phyloP scores from a whole-genome alignment of 2,329 filamentous ascomycete species.

The Aspergillus piperis region DNA sequence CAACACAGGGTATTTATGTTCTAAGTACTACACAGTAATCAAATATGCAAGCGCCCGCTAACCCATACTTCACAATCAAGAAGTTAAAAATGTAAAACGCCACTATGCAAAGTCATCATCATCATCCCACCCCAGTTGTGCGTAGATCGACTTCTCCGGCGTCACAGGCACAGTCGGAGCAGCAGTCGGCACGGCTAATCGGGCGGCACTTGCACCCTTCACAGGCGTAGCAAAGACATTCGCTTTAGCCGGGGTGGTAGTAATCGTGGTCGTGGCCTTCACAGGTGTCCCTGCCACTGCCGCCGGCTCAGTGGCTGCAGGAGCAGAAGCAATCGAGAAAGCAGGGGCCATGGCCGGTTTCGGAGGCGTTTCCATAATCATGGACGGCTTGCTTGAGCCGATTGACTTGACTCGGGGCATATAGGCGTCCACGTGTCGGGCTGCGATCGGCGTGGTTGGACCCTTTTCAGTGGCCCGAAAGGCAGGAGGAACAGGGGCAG shows the following conservation, averaged over 20 bases:
- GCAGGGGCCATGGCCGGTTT: constrained; percentile 5
- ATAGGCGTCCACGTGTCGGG: constrained; percentile 22
- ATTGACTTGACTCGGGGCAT: constrained; percentile 11
- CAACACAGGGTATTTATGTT: no score
- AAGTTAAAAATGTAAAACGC: neutral
- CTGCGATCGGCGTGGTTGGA: constrained; percentile 33
- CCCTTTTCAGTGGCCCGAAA: constrained; percentile 26
- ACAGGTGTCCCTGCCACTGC: constrained; percentile 5
- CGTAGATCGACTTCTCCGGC: constrained; percentile 45
- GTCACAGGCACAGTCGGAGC: constrained; percentile 29
- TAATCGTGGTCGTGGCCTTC: neutral
- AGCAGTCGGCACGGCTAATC: constrained; percentile 19
- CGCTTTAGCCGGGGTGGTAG: constrained; percentile 9
- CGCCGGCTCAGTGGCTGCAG: neutral
- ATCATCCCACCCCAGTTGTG: constrained; percentile 48
- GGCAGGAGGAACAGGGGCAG: neutral
- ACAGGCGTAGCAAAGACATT: constrained; percentile 34
- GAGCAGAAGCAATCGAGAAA: constrained; percentile 7
- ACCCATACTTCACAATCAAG: neutral
- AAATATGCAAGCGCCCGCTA: neutral
- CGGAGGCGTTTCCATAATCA: constrained; percentile 35
- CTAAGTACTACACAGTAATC: neutral
- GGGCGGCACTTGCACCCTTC: constrained; percentile 26
- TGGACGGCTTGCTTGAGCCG: constrained; percentile 18
- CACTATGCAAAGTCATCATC: constrained; percentile 37